phyloP scores from a whole-genome alignment of 805 yeast genomes.

The Candida silvatica region DNA sequence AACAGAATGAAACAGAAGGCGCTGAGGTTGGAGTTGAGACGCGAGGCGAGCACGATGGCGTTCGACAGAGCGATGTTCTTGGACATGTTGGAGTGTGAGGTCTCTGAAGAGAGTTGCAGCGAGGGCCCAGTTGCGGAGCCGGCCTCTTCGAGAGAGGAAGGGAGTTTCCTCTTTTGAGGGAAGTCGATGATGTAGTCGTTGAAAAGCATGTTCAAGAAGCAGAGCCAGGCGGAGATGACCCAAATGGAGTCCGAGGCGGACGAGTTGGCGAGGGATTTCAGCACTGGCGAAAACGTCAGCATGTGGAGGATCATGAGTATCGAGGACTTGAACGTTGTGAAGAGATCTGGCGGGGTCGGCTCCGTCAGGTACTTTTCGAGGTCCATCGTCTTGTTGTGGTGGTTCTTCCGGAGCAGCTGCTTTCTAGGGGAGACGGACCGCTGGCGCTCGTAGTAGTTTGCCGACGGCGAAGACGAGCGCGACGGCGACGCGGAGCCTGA shows the following conservation, averaged over 20 bases:
- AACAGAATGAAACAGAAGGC: conserved; percentile 81
- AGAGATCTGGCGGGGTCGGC: conserved; percentile 20
- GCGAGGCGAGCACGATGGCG: conserved; percentile 85
- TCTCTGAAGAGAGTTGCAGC: neutral
- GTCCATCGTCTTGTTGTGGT: conserved; percentile 5
- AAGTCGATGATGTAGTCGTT: conserved; percentile 59
- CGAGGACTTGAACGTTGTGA: conserved; percentile 50
- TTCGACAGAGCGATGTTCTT: conserved; percentile 80
- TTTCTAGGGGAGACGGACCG: neutral
- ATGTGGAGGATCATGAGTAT: conserved; percentile 60
- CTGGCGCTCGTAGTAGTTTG: neutral
- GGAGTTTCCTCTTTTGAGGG: conserved; percentile 3
- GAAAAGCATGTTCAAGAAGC: conserved; percentile 55
- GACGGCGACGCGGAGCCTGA: neutral
- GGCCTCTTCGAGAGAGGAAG: neutral
- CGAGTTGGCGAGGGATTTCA: conserved; percentile 79
- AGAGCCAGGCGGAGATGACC: conserved; percentile 80
- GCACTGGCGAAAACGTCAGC: conserved; percentile 78
- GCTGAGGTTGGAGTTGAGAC: conserved; percentile 60
- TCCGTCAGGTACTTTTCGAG: conserved; percentile 18
- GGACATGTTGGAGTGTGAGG: conserved; percentile 47
- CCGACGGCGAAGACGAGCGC: neutral
- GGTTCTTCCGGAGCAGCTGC: too few relatives aligned
- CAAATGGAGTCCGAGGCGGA: conserved; percentile 93
- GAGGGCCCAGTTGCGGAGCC: neutral